Percentiles rank a stretch among this genome's conserved stretches.
Evolutionary conservation across 352 stramenopile species (phyloP).

Genomic region (Phytophthora hibernalis): DNA sequence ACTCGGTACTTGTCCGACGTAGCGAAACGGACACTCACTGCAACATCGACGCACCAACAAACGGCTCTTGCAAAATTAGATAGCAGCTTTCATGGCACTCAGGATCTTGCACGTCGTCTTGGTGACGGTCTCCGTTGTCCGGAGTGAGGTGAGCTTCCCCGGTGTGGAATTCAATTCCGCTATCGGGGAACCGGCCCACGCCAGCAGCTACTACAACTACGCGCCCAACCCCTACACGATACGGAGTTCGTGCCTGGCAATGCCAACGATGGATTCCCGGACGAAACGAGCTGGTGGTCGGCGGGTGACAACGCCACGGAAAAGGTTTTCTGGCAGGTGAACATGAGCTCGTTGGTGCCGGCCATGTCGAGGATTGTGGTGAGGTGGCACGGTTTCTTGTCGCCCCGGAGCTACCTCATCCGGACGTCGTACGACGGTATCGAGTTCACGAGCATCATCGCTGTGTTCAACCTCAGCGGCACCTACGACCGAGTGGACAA

Average conservation of each 20-base stretch:
- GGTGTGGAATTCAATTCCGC: conserved; percentile 77
- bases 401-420: conserved; percentile 60
- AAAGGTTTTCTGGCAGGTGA: conserved; percentile 77
- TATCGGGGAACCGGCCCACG: conserved; percentile 53
- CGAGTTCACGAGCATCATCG: conserved; percentile 68
- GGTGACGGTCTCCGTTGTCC: conserved; percentile 7
- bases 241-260: conserved; percentile 65
- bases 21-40: conserved; percentile 24
- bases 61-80: conserved; percentile 25
- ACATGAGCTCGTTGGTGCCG: conserved; percentile 59
- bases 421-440: conserved; percentile 67
- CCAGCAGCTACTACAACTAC: conserved; percentile 84
- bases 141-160: conserved; percentile 56
- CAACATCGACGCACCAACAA: conserved; percentile 1
- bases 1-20: conserved; percentile 8
- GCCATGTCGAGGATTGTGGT: conserved; percentile 68
- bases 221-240: conserved; percentile 68
- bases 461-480: conserved; percentile 46
- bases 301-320: conserved; percentile 53
- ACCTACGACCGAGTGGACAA: conserved; percentile 78
- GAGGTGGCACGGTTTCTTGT: conserved; percentile 80
- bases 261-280: conserved; percentile 74
- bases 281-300: conserved; percentile 84
- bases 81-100: conserved; percentile 9
- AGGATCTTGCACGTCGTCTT: conserved; percentile 11